phyloP scores from a whole-genome alignment of 2,329 filamentous ascomycete genomes.

The Aspergillus pseudoviridinutans region DNA sequence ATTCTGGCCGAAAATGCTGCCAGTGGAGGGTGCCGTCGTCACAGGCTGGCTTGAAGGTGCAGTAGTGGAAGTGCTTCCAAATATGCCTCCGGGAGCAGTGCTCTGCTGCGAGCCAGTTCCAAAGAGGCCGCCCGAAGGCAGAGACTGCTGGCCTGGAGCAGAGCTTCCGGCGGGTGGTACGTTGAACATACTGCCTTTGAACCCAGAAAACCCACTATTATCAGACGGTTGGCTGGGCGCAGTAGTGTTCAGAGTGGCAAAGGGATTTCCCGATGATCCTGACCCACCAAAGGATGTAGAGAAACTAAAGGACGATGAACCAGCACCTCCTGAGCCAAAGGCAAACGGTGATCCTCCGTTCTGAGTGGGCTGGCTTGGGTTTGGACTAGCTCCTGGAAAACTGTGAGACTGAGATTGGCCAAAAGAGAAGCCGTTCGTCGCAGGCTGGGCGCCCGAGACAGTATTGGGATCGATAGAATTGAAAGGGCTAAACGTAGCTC shows the following conservation, averaged over 20 bases:
- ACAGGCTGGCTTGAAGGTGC: conserved; percentile 11
- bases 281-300: conserved; percentile 20
- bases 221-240: conserved; percentile 16
- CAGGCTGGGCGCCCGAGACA: conserved; percentile 17
- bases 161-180: conserved; percentile 19
- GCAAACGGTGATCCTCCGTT: conserved; percentile 27
- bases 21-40: conserved; percentile 14
- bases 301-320: conserved; percentile 31
- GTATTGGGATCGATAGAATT: conserved; percentile 27
- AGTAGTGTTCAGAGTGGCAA: conserved; percentile 26
- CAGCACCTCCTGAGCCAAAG: conserved; percentile 26
- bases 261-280: conserved; percentile 30
- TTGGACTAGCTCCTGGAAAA: conserved; percentile 27
- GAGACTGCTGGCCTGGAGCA: conserved; percentile 18
- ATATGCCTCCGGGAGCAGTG: conserved; percentile 12
- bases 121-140: conserved; percentile 18
- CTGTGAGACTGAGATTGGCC: conserved; percentile 36
- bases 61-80: conserved; percentile 13
- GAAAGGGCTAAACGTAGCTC: conserved; percentile 26
- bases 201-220: conserved; percentile 23
- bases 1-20: conserved; percentile 20
- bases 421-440: conserved; percentile 31
- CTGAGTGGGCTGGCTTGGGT: conserved; percentile 16
- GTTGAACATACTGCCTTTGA: conserved; percentile 32
- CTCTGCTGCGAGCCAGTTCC: conserved; percentile 14